phyloP scores from a whole-genome alignment of 192 early-diverging fungal genomes.

The Coemansia sp. region DNA sequence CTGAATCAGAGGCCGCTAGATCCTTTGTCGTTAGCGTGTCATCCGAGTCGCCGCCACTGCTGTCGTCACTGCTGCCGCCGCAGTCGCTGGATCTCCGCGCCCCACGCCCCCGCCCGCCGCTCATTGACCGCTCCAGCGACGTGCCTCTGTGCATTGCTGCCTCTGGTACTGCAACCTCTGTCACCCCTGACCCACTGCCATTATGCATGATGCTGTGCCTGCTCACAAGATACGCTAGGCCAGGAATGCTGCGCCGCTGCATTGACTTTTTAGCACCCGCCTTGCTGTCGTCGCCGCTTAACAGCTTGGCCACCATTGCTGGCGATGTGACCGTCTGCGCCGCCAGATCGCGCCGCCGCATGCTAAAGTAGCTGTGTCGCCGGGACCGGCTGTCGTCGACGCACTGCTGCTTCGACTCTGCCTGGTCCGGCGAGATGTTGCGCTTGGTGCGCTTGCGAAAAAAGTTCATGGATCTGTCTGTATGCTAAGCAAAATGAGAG shows the following conservation, averaged over 20 bases:
- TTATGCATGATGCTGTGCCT: conserved; percentile 20
- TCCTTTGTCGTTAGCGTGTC: conserved; percentile 36
- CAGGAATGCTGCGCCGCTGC: conserved; percentile 42
- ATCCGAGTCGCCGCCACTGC: conserved; percentile 40
- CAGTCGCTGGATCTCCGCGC: conserved; percentile 11
- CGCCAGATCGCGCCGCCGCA: conserved; percentile 20
- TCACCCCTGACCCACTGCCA: background rate
- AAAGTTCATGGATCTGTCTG: conserved; percentile 34
- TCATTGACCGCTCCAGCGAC: conserved; percentile 1
- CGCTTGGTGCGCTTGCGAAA: conserved; percentile 31
- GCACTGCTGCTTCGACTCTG: conserved; percentile 3
- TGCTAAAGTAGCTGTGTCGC: conserved; percentile 45
- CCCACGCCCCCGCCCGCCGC: conserved; percentile 12
- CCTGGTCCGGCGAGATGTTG: conserved; percentile 5
- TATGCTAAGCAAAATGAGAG: background rate
- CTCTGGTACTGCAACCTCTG: conserved; percentile 11
- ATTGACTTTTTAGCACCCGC: conserved; percentile 2
- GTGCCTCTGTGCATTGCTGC: background rate
- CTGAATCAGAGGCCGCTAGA: background rate
- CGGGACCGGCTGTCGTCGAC: conserved; percentile 3
- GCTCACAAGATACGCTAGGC: conserved; percentile 34
- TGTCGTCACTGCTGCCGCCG: conserved; percentile 35
- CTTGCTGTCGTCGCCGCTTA: background rate
- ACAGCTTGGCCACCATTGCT: conserved; percentile 6
- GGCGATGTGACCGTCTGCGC: background rate